Base-by-base conservation (phyloP, 2,329 filamentous ascomycete genomes). In the Clonostachys byssicola region DNA sequence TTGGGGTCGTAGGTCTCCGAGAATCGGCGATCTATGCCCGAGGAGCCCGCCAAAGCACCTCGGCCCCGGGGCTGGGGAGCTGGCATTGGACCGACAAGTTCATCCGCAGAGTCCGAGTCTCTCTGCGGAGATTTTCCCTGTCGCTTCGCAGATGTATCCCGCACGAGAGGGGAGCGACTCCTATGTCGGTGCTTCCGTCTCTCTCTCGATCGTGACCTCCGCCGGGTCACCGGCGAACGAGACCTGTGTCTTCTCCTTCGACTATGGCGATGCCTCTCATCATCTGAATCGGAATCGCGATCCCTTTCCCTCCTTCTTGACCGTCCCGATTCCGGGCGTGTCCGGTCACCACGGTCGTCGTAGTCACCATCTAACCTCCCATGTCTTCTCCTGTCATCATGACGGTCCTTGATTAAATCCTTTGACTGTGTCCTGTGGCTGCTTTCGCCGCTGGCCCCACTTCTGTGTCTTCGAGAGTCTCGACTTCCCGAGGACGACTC, bases 11-110 rank as follows among this genome's bases (percentile, higher is more conserved):
- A 86, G 44, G 73, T 77, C 2, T 81, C 71, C 1, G 86, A 84
- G 63, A 96, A 97, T 45, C 88, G 88, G 20, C 78, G 74, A 59
- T 96, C 91, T 54, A 96, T 95, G 10, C 80, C 83, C 23, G 83
- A 84, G 6, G 71, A 65, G 2, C 76, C 76, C 5, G 76, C 70
- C 38, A 80, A 73, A 13, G 80, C 80, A 36, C 90, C 90, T 38
- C 90, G 81, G 10, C 90, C 90, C 30, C 88, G 83, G 43, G 59
- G 58, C 41, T 52, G 65, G 5, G 71, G 68, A 17, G 75, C 75
- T 30, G 84, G 83, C 9, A 80, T 83, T 1, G 90, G 90, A 0
- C 91, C 92, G 34, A 96, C 84, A 17, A 92, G 70, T 5, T 86
- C 81, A 48, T 91, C 85, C 5, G 91, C 68, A 1, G 88, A 85